Percentiles rank a stretch among this genome's conserved stretches.
Evolutionary conservation across 2,329 filamentous ascomycete genomes (phyloP).

Genomic region (Stagonosporopsis tanaceti): DNA sequence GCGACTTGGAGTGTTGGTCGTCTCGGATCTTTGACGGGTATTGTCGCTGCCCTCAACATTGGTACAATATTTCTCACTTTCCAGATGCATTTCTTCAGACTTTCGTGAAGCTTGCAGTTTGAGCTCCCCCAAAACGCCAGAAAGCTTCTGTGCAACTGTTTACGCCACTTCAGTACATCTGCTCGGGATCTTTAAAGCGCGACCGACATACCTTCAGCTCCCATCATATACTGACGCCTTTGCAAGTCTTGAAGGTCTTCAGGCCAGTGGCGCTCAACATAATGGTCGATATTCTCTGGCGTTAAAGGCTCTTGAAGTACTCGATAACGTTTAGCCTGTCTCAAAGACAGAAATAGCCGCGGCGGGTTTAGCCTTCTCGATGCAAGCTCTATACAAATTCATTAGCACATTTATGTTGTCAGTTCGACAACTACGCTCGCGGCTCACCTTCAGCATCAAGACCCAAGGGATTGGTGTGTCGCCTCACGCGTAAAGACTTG

Average conservation of each 20-base stretch:
- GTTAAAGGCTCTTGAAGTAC: conserved; percentile 4
- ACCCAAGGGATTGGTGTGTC: background rate
- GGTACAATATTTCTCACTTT: background rate
- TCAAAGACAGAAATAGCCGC: background rate
- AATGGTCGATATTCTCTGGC: background rate
- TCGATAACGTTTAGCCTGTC: conserved; percentile 3
- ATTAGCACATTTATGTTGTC: background rate
- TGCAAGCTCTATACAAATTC: background rate
- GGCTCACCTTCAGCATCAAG: background rate
- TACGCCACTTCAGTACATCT: background rate
- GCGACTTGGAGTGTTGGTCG: background rate
- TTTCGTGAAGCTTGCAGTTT: background rate
- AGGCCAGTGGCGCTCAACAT: background rate
- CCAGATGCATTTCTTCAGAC: background rate
- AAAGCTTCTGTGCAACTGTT: background rate
- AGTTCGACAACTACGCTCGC: background rate
- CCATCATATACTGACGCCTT: background rate
- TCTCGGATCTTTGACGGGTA: background rate
- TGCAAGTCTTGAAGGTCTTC: background rate
- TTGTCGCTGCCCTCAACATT: background rate
- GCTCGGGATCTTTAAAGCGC: background rate
- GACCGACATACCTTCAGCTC: background rate
- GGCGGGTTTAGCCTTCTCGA: background rate
- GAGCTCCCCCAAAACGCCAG: background rate
- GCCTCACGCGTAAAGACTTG: background rate